These are phyloP conservation scores for Neodidymelliopsis sp. DNA, from an alignment of 2,329 filamentous ascomycete genomes.

Conservation along the genomic window DNA sequence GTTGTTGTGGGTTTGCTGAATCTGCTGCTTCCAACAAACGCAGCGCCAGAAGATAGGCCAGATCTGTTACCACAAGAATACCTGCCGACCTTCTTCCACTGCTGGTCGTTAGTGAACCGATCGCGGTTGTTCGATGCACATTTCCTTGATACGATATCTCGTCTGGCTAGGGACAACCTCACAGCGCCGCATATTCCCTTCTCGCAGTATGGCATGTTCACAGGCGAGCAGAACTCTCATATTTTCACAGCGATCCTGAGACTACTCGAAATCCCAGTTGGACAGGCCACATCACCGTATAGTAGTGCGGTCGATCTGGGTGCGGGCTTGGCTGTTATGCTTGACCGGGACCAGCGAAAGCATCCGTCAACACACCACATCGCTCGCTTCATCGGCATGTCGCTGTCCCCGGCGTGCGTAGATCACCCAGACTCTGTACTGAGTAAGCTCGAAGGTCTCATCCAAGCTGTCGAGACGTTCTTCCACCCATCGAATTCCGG, in stretches of 20 bases:
- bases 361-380: conserved; percentile 92
- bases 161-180: conserved; percentile 84
- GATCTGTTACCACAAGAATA: conserved; percentile 89
- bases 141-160: conserved; percentile 88
- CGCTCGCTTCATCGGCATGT: conserved; percentile 91
- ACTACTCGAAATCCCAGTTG: conserved; percentile 92
- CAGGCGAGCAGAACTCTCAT: conserved; percentile 86
- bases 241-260: conserved; percentile 92
- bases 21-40: conserved; percentile 83
- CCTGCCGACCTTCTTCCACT: conserved; percentile 91
- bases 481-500: conserved; percentile 98
- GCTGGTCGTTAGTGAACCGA: conserved; percentile 92
- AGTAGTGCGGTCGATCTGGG: conserved; percentile 79
- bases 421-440: conserved; percentile 81
- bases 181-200: conserved; percentile 78
- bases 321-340: conserved; percentile 81
- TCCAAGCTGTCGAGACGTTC: conserved; percentile 96
- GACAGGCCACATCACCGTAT: conserved; percentile 93
- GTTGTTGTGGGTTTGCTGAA: conserved; percentile 91
- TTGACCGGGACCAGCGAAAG: conserved; percentile 93
- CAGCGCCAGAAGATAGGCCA: conserved; percentile 72
- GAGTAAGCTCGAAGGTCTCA: conserved; percentile 84
- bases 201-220: conserved; percentile 88
- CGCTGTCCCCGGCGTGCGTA: conserved; percentile 83
- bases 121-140: conserved; percentile 87